Percentiles rank a stretch among this genome's conserved stretches.
Conservation (phyloP, 768 basidiomycete genomes). For the Trametes meyenii region DNA sequence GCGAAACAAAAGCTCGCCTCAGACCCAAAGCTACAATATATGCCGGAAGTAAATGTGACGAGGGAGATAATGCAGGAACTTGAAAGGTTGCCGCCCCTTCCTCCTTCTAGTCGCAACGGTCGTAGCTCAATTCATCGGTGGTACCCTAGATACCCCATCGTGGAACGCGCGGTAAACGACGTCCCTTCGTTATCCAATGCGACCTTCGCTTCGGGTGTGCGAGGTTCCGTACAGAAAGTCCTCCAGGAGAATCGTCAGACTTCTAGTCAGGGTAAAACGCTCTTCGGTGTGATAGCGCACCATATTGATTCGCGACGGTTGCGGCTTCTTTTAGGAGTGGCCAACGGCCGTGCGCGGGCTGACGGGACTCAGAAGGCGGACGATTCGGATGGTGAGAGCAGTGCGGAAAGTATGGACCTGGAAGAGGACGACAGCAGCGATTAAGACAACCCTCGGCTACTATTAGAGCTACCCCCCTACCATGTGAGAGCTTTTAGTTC, state of each 20-base stretch:
- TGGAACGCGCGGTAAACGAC: constrained; percentile 57
- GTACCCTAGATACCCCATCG: constrained; percentile 59
- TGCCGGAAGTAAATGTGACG: constrained; percentile 54
- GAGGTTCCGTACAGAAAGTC: constrained; percentile 39
- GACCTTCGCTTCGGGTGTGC: constrained; percentile 38
- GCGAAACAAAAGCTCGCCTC: constrained; percentile 55
- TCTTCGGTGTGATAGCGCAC: background rate
- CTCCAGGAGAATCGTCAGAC: constrained; percentile 35
- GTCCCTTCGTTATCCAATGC: constrained; percentile 26
- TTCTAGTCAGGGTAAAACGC: background rate
- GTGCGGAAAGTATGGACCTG: constrained; percentile 22
- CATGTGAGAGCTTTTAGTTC: too few relatives aligned
- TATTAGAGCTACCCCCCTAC: too few relatives aligned
- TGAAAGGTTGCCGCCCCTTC: constrained; percentile 51
- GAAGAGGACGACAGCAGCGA: constrained; percentile 22
- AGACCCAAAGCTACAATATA: constrained; percentile 55
- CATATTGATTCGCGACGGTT: too few relatives aligned
- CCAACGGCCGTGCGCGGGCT: background rate
- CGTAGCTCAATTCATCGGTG: background rate
- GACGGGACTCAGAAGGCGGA: background rate
- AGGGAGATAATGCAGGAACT: constrained; percentile 72
- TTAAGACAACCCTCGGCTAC: background rate
- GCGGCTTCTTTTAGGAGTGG: background rate
- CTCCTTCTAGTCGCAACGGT: background rate
- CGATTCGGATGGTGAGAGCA: constrained; percentile 20